Base-by-base conservation (phyloP, 2,329 filamentous ascomycete genomes). In the Geosmithia morbida region DNA sequence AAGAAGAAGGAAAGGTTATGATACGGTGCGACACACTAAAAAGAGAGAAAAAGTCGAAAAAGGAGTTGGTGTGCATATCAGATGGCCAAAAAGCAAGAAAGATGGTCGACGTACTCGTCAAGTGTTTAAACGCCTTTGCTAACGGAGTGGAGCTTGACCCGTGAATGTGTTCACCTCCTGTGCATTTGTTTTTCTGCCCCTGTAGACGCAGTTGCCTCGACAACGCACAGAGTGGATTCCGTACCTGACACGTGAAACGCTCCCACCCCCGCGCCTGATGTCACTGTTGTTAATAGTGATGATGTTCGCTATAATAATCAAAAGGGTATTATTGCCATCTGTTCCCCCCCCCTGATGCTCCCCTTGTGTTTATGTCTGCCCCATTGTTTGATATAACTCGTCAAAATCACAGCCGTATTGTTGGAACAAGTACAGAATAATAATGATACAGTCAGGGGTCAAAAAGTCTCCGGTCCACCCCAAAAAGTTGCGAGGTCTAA, bases 381-480 rank as follows among this genome's bases (percentile, higher is more conserved):
- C 11, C 14, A 37, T 37, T 37, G 14, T 16, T 30, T 37, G 33
- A 37, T 37, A 16, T 13, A 37, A 11, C 11, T 16, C 33, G 3
- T 37, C 22, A 5, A 8, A 8, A 26, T 26, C 8, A 26, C 8
- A 26, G 8, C 8, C 22, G 22, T 5, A 26, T 26, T 26, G n/a
- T 26, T 4, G 8, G 22, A 26, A 8, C 4, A 26, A 26, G 8
- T 26, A 26, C n/a, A n/a, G n/a, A n/a, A n/a, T n/a, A 11, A 30
- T 30, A 30, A 19, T 49, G 48, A 68, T 11, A 63, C 64, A 49
- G 67, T 60, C 65, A 65, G 66, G 43, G 65, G 64, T 63, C 64
- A 66, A 2, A 66, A n/a, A n/a, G n/a, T n/a, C n/a, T n/a, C n/a
- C n/a, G n/a, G n/a, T 57, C 44, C 60, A 60, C 55, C 67, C 61